Conservation (phyloP, 495 filamentous ascomycete species). For the Gamarada debralockiae region DNA sequence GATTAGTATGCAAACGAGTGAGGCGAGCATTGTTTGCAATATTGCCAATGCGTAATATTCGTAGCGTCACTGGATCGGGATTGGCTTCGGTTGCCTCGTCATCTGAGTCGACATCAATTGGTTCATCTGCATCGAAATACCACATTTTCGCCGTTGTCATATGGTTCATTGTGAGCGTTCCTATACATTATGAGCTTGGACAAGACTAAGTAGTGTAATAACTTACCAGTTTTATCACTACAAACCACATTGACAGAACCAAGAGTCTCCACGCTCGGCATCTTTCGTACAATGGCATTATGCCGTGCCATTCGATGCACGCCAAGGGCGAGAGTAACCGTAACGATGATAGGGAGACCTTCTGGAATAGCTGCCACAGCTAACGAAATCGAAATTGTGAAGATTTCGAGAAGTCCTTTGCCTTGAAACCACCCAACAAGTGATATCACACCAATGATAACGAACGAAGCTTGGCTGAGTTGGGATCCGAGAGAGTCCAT, state of each 20-base stretch:
- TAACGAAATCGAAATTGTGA: constrained; percentile 94
- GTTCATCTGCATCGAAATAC: constrained; percentile 71
- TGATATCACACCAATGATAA: constrained; percentile 88
- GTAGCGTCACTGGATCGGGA: constrained; percentile 67
- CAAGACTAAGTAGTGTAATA: neutral
- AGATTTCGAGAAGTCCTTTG: constrained; percentile 87
- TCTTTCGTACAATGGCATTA: constrained; percentile 88
- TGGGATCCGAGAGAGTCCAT: constrained; percentile 96
- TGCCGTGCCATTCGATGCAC: constrained; percentile 93
- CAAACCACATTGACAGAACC: constrained; percentile 98
- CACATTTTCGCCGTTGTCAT: constrained; percentile 98
- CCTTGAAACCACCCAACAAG: constrained; percentile 85
- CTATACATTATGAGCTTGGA: constrained; percentile 9
- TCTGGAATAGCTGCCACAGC: constrained; percentile 97
- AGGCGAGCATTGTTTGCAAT: constrained; percentile 93
- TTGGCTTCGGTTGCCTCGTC: constrained; percentile 54
- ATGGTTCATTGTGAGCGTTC: constrained; percentile 93
- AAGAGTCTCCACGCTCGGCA: constrained; percentile 96
- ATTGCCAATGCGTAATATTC: constrained; percentile 85
- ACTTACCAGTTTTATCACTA: constrained; percentile 84
- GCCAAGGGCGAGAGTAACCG: constrained; percentile 89
- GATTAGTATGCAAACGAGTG: constrained; percentile 42
- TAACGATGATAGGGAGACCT: constrained; percentile 96
- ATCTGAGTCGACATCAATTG: constrained; percentile 72
- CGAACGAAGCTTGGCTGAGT: constrained; percentile 93